Conservation (phyloP, 495 filamentous ascomycete species). For the Durotheca rogersii region DNA sequence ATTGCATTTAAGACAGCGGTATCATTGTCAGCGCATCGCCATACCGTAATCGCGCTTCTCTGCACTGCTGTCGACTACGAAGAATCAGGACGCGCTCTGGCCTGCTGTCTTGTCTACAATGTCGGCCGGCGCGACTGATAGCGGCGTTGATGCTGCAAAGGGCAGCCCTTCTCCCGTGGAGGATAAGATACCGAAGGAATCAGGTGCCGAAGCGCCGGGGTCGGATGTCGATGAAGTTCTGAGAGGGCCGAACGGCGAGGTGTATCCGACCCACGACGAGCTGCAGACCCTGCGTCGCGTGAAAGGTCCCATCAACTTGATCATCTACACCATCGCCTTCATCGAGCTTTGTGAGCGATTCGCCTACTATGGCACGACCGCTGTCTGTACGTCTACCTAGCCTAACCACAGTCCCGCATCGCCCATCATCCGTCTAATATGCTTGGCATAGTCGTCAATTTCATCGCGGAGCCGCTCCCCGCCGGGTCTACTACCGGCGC, state of each 20-base stretch:
- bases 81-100: not conserved
- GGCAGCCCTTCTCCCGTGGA: conserved; percentile 1
- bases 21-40: not conserved
- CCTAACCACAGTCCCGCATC: not conserved
- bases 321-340: conserved; percentile 67
- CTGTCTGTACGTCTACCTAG: conserved; percentile 55
- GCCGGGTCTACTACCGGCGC: conserved; percentile 60
- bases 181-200: conserved; percentile 2
- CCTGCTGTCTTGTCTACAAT: conserved; percentile 7
- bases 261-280: conserved; percentile 61
- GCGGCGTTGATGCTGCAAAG: conserved; percentile 10
- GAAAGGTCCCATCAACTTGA: conserved; percentile 63
- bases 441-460: conserved; percentile 51
- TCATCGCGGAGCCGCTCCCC: conserved; percentile 67
- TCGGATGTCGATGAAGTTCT: conserved; percentile 26
- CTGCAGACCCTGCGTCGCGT: conserved; percentile 62
- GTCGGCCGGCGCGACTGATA: conserved; percentile 12
- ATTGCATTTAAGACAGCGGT: not conserved
- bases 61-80: not conserved
- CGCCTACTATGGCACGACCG: conserved; percentile 75
- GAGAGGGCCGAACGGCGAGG: conserved; percentile 33
- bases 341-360: conserved; percentile 78
- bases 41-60: not conserved
- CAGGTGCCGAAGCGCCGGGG: conserved; percentile 9
- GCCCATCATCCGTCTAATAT: conserved; percentile 10